A percentile compares a stretch with the other conserved stretches of the same genome.
phyloP scores from a whole-genome alignment of 202 grass and related monocot genomes.

The Saccharum hybrid region DNA sequence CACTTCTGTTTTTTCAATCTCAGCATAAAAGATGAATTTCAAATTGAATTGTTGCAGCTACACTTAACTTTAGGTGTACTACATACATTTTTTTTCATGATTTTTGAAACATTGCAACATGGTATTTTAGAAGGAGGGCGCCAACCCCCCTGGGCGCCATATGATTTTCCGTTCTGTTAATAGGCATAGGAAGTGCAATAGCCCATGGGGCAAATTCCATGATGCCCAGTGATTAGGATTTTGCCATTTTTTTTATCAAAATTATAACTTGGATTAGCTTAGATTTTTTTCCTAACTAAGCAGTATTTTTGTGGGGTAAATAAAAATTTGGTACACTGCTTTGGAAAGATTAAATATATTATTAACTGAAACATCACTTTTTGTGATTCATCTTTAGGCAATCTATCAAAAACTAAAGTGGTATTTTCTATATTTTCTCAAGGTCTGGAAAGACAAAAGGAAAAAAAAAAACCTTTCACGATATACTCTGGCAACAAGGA shows the following conservation, averaged over 20 bases:
- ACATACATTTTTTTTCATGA: no score
- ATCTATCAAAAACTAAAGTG: not conserved
- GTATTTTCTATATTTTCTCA: not conserved
- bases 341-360: not conserved
- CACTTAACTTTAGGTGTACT: no score
- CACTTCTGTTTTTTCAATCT: no score
- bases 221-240: not conserved
- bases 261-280: not conserved
- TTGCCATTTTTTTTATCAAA: not conserved
- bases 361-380: not conserved
- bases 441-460: conserved; percentile 1
- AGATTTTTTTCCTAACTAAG: not conserved
- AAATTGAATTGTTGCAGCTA: no score
- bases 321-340: not conserved
- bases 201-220: not conserved
- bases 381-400: conserved; percentile 1
- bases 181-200: not conserved
- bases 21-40: no score
- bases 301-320: not conserved
- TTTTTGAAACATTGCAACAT: no score
- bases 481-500: conserved; percentile 8
- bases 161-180: not conserved
- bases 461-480: not conserved
- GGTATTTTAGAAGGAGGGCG: no score
- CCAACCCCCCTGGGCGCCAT: no score